Evolutionary conservation across 768 basidiomycete genomes (phyloP), one percentile per base, ranked within the genome.

Genomic region (Suillus ampliporus): DNA sequence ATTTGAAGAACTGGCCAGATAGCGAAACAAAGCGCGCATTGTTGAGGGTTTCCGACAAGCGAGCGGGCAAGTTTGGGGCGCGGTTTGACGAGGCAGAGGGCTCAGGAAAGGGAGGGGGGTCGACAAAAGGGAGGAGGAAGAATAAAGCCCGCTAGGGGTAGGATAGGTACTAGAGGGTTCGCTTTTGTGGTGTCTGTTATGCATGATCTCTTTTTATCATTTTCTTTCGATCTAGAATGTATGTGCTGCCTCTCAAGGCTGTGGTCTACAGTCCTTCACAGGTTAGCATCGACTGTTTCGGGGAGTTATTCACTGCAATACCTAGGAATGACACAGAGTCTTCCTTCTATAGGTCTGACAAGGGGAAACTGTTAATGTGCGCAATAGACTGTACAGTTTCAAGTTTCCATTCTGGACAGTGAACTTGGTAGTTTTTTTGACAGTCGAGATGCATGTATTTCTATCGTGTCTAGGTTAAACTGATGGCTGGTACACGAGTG

Each of bases 1-100:
- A 96, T 70, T 65, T 89, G 7, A 31, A 70, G 10, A 71, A 76
- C 1, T 92, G 95, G 80, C 77, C 84, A 1, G 86, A 89, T 35
- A 88, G 90, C 5, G 89, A 91, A 71, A 86, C 88, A 37, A 94
- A 91, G 76, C 79, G 84, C 9, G 84, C 86, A 1, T 71, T 94
- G 23, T 78, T 84, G 68, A 79, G 86, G 9, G 78, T 85, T 9
- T 65, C 79, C 41, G 80, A 81, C 65, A 92, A 91, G 79, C 78
- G 72, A 58, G 66, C 79, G 13, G 83, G 85, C 2, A 85, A 84
- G 68, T n/a, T n/a, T n/a, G 41, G 64, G 19, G 57, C 38, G 38
- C 64, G 63, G 17, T 34, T 54, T 6, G 65, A 68, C 3, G 68
- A 68, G 14, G 66, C 38, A 1, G 41, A 13, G 6, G 62, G 34